These are phyloP conservation scores for Jatropha curcas DNA, from an alignment of 345 rosid genomes.

Conservation along the genomic window DNA sequence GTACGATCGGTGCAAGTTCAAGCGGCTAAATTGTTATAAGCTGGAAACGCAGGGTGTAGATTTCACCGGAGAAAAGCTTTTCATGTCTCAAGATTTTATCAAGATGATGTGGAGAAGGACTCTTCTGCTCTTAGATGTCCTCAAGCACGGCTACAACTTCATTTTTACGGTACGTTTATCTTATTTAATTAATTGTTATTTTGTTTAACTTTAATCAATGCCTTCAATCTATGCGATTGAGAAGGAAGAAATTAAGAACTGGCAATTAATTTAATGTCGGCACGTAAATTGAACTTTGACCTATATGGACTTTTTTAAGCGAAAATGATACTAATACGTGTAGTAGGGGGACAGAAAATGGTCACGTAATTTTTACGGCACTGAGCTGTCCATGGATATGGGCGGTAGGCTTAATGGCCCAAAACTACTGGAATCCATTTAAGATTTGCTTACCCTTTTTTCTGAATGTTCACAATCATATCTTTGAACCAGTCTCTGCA, in stretches of 20 bases:
- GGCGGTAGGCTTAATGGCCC: too few species aligned
- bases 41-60: conserved; percentile 23
- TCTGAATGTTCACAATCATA: too few species aligned
- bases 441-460: neutral
- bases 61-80: conserved; percentile 28
- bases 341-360: too few species aligned
- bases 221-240: neutral
- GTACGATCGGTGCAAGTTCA: conserved; percentile 22
- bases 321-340: too few species aligned
- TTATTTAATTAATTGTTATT: neutral
- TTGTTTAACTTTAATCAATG: too few species aligned
- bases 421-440: too few species aligned
- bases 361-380: too few species aligned
- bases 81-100: conserved; percentile 25
- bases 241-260: too few species aligned
- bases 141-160: conserved; percentile 28
- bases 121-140: conserved; percentile 15
- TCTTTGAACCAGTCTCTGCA: too few species aligned
- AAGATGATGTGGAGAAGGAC: conserved; percentile 40
- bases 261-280: conserved; percentile 9
- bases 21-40: conserved; percentile 26
- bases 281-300: neutral
- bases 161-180: conserved; percentile 27
- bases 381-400: too few species aligned
- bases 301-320: too few species aligned